Evolutionary conservation across 1,284 basidiomycete species (phyloP), one percentile per base, ranked within the genome.

Genomic region (Erythrobasidium hasegawianum): DNA sequence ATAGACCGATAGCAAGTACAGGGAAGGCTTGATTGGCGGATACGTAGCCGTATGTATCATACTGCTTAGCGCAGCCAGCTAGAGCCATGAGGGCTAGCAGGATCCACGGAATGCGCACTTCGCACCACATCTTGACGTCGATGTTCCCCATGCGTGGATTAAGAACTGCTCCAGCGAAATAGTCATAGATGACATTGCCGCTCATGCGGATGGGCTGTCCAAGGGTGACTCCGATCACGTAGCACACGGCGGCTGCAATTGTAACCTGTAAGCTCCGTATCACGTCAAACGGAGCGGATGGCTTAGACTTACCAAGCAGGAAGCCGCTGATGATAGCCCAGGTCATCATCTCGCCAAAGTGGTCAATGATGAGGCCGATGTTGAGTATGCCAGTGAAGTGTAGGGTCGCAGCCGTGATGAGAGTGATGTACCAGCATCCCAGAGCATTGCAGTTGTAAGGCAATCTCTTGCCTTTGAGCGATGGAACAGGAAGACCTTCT

Each of bases 371-470:
- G 77, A 89, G 87, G 13, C 90, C 93, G 62, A 99, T 85, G 68
- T 89, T 87, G 85, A 96, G 97, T 74, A 90, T 83, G 73, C 86
- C 82, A 60, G 85, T 85, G 78, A 85, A 84, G 79, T 99, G 94
- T 13, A 97, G 84, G 41, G 80, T 79, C 49, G 83, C 84, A 55
- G 89, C 86, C 59, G 89, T 87, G 74, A 86, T 77, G 76, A 97
- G 83, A 47, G 93, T 96, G 58, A 84, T 82, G 79, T 97, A 98
- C 77, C 93, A 85, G 71, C 86, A 95, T 59, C 81, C 82, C 64
- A 95, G 83, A 18, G 94, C 95, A 78, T 97, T 96, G 84, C 95
- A 98, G 80, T 95, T 90, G 84, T 98, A 98, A 79, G 85, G 87
- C 72, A 97, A 84, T 38, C 89, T 88, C 78, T 91, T 89, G 83